Base-by-base conservation (phyloP, 148 eudicot genomes). In the Polygonum aviculare region DNA sequence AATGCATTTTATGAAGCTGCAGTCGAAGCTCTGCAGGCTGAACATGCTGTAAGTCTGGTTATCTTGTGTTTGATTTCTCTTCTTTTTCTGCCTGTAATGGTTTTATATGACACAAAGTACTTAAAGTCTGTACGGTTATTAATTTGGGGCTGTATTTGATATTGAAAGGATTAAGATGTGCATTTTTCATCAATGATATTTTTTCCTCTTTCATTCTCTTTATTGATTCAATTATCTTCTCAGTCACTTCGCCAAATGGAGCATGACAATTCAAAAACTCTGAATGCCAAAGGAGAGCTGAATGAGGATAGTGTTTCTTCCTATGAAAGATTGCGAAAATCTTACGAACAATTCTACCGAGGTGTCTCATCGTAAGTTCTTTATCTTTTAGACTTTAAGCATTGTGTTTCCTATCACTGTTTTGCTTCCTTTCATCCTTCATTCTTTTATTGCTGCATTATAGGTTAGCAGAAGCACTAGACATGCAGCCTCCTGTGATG, bases 401-500 rank as follows among this genome's bases (percentile, higher is more conserved):
- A 22, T 10, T 60, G 69, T 31, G 40, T 31, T 38, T 35, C 36
- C 38, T 36, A 67, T 65, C 72, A 67, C 45, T 36, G 45, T 67
- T 67, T 62, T 36, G 44, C 21, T 3, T 67, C 45, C n/a, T 67
- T 67, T 63, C 45, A 67, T 35, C 19, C 72, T 67, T 67, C 21
- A 67, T 22, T 55, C 60, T 71, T 4, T 69, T 33, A 7, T 50
- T 14, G 62, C 65, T 35, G 45, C 67, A 40, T 78, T 72, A 59
- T 78, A 94, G 98, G 73, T 89, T 94, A 78, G 98, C 98, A 65
- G 98, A 94, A 89, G 98, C 97, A 76, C 94, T 94, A 82, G 98
- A 94, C 80, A 87, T 88, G 89, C 93, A 90, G 79, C 94, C 94
- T 82, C 98, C 97, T 16, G 86, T 80, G 81, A 88, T 94, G 97